Evolutionary conservation across 2,329 filamentous ascomycete genomes (phyloP).

Genomic region (Hypocreales sp.): DNA sequence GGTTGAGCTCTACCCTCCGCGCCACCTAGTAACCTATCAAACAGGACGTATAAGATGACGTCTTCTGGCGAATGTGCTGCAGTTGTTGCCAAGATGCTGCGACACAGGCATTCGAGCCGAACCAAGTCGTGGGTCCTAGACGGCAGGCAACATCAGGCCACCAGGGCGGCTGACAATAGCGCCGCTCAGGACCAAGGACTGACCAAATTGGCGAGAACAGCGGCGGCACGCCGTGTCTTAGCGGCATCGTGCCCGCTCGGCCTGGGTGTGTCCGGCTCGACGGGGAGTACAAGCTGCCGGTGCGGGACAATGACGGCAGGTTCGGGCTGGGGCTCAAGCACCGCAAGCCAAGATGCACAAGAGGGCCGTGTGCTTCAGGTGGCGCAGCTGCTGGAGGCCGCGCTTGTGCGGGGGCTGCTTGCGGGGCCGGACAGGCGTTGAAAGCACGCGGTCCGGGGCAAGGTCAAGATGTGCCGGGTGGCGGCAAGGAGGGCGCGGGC

Average conservation of each 20-base stretch:
- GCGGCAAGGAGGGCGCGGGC: neutral
- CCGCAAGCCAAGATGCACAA: neutral
- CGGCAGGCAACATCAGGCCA: no score
- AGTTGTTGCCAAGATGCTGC: no score
- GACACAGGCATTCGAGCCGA: no score
- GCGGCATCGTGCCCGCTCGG: neutral
- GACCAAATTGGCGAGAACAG: no score
- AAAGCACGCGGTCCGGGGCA: neutral
- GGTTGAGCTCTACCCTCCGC: no score
- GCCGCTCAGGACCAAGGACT: no score
- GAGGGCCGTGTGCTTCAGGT: neutral
- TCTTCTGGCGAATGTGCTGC: no score
- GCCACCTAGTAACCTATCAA: no score
- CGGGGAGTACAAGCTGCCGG: neutral
- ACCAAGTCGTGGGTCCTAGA: no score
- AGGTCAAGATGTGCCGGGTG: constrained; percentile 1
- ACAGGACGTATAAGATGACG: no score
- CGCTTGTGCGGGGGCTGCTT: neutral
- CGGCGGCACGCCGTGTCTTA: no score
- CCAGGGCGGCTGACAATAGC: no score
- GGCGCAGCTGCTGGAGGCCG: neutral
- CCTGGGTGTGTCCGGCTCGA: neutral
- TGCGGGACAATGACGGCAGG: neutral
- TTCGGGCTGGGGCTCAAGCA: neutral
- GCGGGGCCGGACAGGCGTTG: neutral